A percentile compares a stretch with the other conserved stretches of the same genome.
These are phyloP conservation scores for Talaromyces liani DNA, from an alignment of 495 filamentous ascomycete species.

Conservation along the genomic window DNA sequence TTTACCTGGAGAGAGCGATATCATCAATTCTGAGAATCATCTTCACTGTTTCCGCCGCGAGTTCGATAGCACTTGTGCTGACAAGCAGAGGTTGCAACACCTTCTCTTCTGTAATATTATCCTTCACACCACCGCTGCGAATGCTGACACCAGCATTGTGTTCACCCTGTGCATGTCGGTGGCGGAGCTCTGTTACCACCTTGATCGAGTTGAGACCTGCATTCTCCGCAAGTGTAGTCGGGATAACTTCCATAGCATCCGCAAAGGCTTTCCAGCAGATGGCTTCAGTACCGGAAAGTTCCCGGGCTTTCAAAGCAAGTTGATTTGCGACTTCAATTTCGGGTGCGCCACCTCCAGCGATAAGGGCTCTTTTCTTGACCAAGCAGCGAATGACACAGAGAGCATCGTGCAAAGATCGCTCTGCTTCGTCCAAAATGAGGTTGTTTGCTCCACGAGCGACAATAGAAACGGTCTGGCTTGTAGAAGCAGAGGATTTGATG, in stretches of 20 bases:
- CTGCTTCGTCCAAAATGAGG: conserved; percentile 92
- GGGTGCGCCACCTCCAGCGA: conserved; percentile 91
- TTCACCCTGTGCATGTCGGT: conserved; percentile 89
- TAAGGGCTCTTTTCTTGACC: conserved; percentile 97
- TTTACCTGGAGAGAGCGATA: conserved; percentile 63
- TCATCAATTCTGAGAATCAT: conserved; percentile 98
- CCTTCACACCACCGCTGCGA: conserved; percentile 91
- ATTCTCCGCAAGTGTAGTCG: conserved; percentile 94
- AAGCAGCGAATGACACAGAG: conserved; percentile 96
- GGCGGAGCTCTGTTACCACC: conserved; percentile 93
- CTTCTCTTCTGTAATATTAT: conserved; percentile 92
- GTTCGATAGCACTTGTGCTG: conserved; percentile 92
- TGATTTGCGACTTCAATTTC: conserved; percentile 89
- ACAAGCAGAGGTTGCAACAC: conserved; percentile 94
- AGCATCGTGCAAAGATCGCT: conserved; percentile 91
- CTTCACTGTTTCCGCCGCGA: conserved; percentile 97
- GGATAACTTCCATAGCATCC: conserved; percentile 95
- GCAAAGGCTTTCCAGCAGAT: conserved; percentile 99
- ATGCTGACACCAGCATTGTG: conserved; percentile 95
- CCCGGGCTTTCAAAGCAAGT: conserved; percentile 71
- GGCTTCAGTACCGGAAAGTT: conserved; percentile 79
- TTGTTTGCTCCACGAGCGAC: conserved; percentile 90
- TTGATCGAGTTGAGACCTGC: conserved; percentile 96
- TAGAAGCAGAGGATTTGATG: conserved; percentile 52
- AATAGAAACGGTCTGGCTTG: conserved; percentile 84